Evolutionary conservation across 495 filamentous ascomycete species (phyloP), one percentile per base, ranked within the genome.

Genomic region (Penicillium desertorum): DNA sequence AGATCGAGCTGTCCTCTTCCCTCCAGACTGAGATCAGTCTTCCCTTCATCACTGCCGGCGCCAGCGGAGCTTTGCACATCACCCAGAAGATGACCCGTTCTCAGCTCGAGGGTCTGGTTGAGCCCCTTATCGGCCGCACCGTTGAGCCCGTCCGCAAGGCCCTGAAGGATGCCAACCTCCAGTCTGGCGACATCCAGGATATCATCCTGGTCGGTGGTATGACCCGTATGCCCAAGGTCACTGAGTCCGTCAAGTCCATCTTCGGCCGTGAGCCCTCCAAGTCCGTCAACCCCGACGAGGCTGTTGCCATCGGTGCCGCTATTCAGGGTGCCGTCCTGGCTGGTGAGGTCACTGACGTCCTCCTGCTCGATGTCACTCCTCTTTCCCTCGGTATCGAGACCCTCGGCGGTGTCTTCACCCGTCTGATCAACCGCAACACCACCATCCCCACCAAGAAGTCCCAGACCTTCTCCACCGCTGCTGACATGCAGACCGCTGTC

Each of bases 391-490:
- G 94, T 88, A 98, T 98, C 71, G 94, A 98, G 87, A 98, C 94
- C 57, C 91, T 98, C 25, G 94, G 94, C 65, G 94, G 94, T 86
- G 94, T 98, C 65, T 98, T 98, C 85, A 98, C 94, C 54, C 94
- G 94, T 70, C 75, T 98, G 74, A 98, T 98, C 83, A 98, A 96
- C 86, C 92, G 94, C 63, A 98, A 98, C 85, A 98, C 94, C 69
- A 98, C 94, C 63, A 98, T 98, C 75, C 94, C 94, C 52, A 98
- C 94, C 77, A 98, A 98, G 87, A 98, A 98, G 81, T 96, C 92
- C 34, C 94, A 98, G 81, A 84, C 91, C 62, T 98, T 98, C 85
- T 97, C 94, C 51, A 98, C 94, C 46, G 94, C 94, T 52, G 94
- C 94, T 66, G 94, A 98, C 72, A 97, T 96, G 89, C 94, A 98